phyloP scores from a whole-genome alignment of 305 asterid species.

The Fraxinus baroniana region DNA sequence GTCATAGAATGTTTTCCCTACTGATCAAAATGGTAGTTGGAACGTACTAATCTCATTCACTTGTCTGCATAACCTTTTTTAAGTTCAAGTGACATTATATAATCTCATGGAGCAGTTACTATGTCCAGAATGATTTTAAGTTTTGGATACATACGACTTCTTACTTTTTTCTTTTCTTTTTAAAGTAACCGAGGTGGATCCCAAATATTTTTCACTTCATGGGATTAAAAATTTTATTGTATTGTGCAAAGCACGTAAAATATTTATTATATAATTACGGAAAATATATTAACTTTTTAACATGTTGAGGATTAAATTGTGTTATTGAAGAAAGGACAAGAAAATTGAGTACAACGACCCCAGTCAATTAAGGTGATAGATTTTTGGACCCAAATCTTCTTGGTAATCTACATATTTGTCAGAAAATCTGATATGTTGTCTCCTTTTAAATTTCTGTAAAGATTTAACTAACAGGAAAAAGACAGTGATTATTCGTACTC shows the following conservation, averaged over 20 bases:
- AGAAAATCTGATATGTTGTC: neutral
- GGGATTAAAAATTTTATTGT: neutral
- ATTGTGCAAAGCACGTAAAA: neutral
- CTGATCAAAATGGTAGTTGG: neutral
- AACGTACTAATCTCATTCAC: neutral
- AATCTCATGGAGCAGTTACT: neutral
- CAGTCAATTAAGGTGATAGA: neutral
- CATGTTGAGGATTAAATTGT: neutral
- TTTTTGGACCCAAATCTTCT: neutral
- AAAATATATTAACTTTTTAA: too few species aligned
- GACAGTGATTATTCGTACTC: neutral
- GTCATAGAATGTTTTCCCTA: conserved; percentile 4
- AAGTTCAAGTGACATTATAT: neutral
- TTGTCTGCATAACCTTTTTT: neutral
- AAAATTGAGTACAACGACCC: neutral
- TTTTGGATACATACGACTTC: too few species aligned
- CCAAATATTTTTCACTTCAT: too few species aligned
- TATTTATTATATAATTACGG: neutral
- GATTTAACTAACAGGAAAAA: neutral
- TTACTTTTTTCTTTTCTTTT: too few species aligned
- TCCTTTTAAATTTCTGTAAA: neutral
- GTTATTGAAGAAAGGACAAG: neutral
- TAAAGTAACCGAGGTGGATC: neutral
- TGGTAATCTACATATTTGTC: neutral
- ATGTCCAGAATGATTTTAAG: neutral